A percentile compares a stretch with the other conserved stretches of the same genome.
Evolutionary conservation across 2,329 filamentous ascomycete species (phyloP).

Genomic region (Fusarium metavorans): DNA sequence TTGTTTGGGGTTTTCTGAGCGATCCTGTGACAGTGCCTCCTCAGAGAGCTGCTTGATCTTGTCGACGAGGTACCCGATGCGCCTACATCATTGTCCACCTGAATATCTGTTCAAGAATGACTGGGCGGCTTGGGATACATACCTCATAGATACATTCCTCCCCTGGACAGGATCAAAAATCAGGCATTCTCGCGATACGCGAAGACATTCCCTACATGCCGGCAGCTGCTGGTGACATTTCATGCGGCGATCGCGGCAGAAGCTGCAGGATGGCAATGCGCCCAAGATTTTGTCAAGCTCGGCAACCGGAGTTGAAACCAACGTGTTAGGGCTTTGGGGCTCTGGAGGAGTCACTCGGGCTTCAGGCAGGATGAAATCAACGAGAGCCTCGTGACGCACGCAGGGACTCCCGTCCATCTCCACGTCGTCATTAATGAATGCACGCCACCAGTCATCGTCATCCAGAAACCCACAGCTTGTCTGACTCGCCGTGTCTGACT

Average conservation of each 20-base stretch:
- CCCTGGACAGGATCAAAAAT: neutral
- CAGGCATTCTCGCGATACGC: neutral
- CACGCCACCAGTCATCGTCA: neutral
- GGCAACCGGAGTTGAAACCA: neutral
- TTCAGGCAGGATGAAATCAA: neutral
- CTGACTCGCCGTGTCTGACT: neutral
- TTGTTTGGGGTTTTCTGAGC: neutral
- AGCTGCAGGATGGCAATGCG: neutral
- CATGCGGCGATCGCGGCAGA: neutral
- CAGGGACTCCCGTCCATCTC: neutral
- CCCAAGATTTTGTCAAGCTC: neutral
- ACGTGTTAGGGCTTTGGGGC: neutral
- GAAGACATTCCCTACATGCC: neutral
- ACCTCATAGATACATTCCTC: neutral
- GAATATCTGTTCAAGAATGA: neutral
- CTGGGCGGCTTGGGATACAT: neutral
- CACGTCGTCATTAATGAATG: neutral
- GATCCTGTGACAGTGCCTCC: neutral
- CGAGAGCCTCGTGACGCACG: neutral
- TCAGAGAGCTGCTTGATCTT: neutral
- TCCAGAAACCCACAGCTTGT: neutral
- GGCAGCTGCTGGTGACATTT: neutral
- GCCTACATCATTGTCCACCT: neutral
- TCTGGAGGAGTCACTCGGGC: neutral
- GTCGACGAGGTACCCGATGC: neutral